phyloP scores from a whole-genome alignment of 2,329 filamentous ascomycete genomes.

The Neofusicoccum cordaticola region DNA sequence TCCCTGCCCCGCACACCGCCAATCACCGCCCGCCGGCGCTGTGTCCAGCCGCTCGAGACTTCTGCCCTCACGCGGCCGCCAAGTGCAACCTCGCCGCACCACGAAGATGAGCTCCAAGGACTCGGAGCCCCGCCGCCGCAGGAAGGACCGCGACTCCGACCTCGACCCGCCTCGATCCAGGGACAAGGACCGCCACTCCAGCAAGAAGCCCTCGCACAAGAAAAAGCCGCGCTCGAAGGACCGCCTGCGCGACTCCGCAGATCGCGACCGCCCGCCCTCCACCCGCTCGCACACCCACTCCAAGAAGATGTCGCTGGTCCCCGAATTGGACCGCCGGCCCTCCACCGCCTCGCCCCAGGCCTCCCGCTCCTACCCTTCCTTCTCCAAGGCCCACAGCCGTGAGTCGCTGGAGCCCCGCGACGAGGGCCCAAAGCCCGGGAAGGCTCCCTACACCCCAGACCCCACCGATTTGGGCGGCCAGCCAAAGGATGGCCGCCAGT shows the following conservation, averaged over 20 bases:
- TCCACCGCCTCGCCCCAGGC: slow-evolving; percentile 31
- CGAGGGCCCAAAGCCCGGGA: slow-evolving; percentile 31
- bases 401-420: slow-evolving; percentile 68
- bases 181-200: slow-evolving; percentile 27
- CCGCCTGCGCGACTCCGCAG: slow-evolving; percentile 20
- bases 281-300: slow-evolving; percentile 4
- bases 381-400: slow-evolving; percentile 90
- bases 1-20: slow-evolving; percentile 6
- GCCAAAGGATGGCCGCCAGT: slow-evolving; percentile 26
- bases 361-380: slow-evolving; percentile 68
- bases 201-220: slow-evolving; percentile 28
- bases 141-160: slow-evolving; percentile 33
- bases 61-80: slow-evolving; percentile 11
- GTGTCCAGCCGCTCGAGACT: slow-evolving; percentile 14
- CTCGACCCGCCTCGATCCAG: slow-evolving; percentile 24
- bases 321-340: slow-evolving; percentile 47
- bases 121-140: slow-evolving; percentile 37
- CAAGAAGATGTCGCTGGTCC: slow-evolving; percentile 40
- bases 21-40: slow-evolving; percentile 10
- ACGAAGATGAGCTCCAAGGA: slow-evolving; percentile 21
- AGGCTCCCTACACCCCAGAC: slow-evolving; percentile 37
- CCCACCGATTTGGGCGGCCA: slow-evolving; percentile 40
- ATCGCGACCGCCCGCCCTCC: slow-evolving; percentile 7
- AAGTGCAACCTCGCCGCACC: slow-evolving; percentile 13
- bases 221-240: slow-evolving; percentile 27